phyloP scores from a whole-genome alignment of 1,139 yeast genomes.

The Kazachstania sp. region DNA sequence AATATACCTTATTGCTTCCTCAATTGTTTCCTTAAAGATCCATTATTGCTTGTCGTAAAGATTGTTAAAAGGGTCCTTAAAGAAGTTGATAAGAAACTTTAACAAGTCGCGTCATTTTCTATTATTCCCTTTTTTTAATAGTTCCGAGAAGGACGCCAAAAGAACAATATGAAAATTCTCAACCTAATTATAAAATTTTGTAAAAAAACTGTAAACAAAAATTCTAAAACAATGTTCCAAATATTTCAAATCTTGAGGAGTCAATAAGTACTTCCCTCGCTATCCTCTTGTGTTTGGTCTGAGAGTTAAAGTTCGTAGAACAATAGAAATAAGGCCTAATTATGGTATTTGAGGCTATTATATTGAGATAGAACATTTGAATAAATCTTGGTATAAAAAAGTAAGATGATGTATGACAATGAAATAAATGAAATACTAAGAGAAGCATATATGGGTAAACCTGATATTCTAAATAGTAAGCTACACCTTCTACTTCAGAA shows the following conservation, averaged over 20 bases:
- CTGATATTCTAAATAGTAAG: neutral
- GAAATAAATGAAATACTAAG: constrained; percentile 11
- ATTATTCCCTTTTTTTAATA: neutral
- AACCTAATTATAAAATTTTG: neutral
- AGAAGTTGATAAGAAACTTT: neutral
- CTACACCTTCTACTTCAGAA: constrained; percentile 2
- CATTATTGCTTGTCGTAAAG: too few species aligned
- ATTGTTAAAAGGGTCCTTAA: neutral
- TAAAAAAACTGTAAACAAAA: neutral
- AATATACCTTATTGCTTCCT: too few species aligned
- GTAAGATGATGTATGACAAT: constrained; percentile 7
- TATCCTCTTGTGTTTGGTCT: too few species aligned
- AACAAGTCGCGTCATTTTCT: neutral
- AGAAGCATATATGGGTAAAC: constrained; percentile 6
- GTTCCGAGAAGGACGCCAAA: too few species aligned
- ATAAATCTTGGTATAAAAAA: neutral
- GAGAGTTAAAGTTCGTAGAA: too few species aligned
- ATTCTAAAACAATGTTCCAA: too few species aligned
- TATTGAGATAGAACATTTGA: neutral
- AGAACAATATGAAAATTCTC: neutral
- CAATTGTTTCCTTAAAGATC: too few species aligned
- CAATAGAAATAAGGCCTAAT: too few species aligned
- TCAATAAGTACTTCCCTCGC: too few species aligned
- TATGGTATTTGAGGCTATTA: too few species aligned
- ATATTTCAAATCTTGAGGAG: too few species aligned